Percentiles rank a stretch among this genome's conserved stretches.
Conservation (phyloP, 441 rosid genomes). For the Croton setiger region DNA sequence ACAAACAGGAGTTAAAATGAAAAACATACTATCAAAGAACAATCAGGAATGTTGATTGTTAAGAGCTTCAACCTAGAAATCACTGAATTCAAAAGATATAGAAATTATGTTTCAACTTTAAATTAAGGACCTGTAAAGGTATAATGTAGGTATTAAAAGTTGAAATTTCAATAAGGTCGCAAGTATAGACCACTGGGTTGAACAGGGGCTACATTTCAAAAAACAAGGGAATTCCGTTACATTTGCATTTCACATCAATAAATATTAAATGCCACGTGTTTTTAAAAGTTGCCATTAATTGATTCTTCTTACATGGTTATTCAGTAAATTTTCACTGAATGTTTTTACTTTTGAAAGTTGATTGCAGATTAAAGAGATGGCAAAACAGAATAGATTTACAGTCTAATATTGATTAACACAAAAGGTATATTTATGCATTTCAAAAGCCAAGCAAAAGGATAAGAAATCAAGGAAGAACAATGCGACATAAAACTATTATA, state of each 20-base stretch:
- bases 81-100: not conserved
- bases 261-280: not conserved
- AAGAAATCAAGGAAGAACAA: not conserved
- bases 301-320: not conserved
- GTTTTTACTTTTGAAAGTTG: not conserved
- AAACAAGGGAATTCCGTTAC: not conserved
- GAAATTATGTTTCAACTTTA: not conserved
- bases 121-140: not conserved
- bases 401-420: not conserved
- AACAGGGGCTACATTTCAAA: not conserved
- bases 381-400: not conserved
- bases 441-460: constrained; percentile 4
- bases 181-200: not conserved
- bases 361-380: constrained; percentile 5
- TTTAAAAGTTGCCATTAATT: not conserved
- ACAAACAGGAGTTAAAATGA: constrained; percentile 6
- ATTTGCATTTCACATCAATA: not conserved
- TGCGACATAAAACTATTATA: not conserved
- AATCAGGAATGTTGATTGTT: not conserved
- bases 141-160: not conserved
- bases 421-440: not conserved
- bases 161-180: not conserved
- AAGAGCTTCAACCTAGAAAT: not conserved
- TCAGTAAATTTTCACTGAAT: not conserved
- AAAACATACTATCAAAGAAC: not conserved